Evolutionary conservation across 2,329 filamentous ascomycete species (phyloP), one percentile per base, ranked within the genome.

Genomic region (Aspergillus melleus): DNA sequence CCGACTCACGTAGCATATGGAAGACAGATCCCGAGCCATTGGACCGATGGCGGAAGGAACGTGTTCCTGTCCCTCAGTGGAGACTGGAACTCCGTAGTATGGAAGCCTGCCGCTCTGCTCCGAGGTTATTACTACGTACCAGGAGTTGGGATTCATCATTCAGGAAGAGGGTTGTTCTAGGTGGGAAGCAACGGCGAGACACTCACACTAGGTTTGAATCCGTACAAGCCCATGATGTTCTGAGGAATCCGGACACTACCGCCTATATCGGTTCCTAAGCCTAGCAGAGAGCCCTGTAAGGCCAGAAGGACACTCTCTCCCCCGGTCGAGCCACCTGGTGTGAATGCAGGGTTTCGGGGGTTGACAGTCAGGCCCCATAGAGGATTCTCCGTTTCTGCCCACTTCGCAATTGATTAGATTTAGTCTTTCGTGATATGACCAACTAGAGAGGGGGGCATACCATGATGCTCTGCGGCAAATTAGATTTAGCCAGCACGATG

Each of bases 51-150:
- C 80, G 0, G 86, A 88, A 1, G 86, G 86, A 0, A 88, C 83
- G 70, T 88, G 85, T 58, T 88, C 84, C 66, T 88, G 86, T 36
- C 86, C 85, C 46, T 88, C 85, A 0, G 83, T 87, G 0, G 85
- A 87, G 0, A 88, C 86, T 0, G 84, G 78, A 0, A 86, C 83
- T 0, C 84, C 85, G 12, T 79, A 68, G 54, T 88, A 88, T 0
- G 86, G 84, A 0, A 88, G 68, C 6, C 86, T 79, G 2, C 78
- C 77, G 63, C 82, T 87, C 84, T 87, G 32, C 53, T 22, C 24
- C 9, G 5, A 22, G 36, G 19, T 59, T 4, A 56, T 49, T 36
- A 54, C 11, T 30, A n/a, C 42, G 30, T 32, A 16, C 47, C n/a
- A n/a, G 36, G 36, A n/a, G 14, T 42, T 16, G 5, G 14, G 36